phyloP scores from a whole-genome alignment of 768 basidiomycete species.

The Pluteus cervinus region DNA sequence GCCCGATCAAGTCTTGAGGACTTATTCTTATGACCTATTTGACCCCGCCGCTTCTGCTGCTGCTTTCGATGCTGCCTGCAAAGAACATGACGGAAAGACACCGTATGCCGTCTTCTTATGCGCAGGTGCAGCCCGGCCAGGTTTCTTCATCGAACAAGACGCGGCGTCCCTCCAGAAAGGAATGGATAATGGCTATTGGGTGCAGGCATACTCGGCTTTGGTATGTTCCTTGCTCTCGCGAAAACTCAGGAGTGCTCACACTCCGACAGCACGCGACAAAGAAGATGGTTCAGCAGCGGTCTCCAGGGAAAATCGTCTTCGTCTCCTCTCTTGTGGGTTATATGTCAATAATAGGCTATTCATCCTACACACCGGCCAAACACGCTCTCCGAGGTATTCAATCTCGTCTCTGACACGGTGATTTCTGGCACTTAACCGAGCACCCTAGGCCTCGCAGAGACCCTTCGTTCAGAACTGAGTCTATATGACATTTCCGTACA shows the following conservation, averaged over 20 bases:
- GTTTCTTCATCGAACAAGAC: constrained; percentile 67
- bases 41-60: constrained; percentile 44
- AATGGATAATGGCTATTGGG: constrained; percentile 41
- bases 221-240: constrained; percentile 23
- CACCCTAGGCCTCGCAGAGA: constrained; percentile 72
- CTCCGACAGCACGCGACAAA: constrained; percentile 35
- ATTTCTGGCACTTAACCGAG: constrained; percentile 1
- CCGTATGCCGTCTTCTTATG: constrained; percentile 80
- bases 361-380: constrained; percentile 79
- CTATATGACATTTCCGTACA: constrained; percentile 77
- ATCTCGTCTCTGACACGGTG: background rate
- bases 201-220: constrained; percentile 51
- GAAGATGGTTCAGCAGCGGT: constrained; percentile 51
- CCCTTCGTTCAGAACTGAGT: constrained; percentile 71
- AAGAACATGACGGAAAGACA: constrained; percentile 43
- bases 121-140: constrained; percentile 68
- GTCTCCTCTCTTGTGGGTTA: constrained; percentile 71
- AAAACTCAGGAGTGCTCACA: constrained; percentile 1
- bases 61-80: constrained; percentile 59
- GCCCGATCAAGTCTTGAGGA: constrained; percentile 54
- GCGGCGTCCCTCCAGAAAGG: constrained; percentile 49
- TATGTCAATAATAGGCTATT: constrained; percentile 73
- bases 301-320: constrained; percentile 67
- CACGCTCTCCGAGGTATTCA: constrained; percentile 72
- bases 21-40: constrained; percentile 62